Evolutionary conservation across 345 rosid species (phyloP).

Genomic region (Carallia brachiata): DNA sequence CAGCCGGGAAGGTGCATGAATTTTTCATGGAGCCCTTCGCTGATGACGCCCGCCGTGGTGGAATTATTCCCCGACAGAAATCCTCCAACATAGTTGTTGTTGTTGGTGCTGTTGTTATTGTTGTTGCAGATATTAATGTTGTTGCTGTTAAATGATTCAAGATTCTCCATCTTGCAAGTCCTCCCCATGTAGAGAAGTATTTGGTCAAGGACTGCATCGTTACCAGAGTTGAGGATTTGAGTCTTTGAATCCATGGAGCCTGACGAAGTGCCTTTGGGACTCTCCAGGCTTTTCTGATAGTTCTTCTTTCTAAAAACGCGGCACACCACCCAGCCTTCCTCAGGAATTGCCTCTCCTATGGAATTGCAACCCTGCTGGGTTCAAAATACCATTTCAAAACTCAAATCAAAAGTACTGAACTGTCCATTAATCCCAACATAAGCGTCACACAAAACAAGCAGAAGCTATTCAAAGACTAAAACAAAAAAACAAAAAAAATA

Average conservation of each 20-base stretch:
- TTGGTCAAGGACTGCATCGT: constrained; percentile 56
- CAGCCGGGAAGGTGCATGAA: constrained; percentile 76
- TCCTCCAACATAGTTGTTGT: constrained; percentile 15
- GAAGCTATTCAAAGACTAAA: too few species aligned
- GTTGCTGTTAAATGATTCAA: constrained; percentile 20
- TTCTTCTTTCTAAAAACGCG: constrained; percentile 91
- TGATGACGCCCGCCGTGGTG: constrained; percentile 18
- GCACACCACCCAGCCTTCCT: constrained; percentile 99
- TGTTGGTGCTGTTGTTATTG: constrained; percentile 11
- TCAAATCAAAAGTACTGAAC: too few species aligned
- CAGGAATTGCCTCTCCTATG: constrained; percentile 50
- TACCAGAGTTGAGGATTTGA: constrained; percentile 32
- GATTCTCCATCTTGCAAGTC: constrained; percentile 52
- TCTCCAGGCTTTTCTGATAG: constrained; percentile 75
- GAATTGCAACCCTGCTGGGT: constrained; percentile 30
- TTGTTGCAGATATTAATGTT: constrained; percentile 13
- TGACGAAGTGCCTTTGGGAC: constrained; percentile 50
- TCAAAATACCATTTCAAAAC: not conserved
- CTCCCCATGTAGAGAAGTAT: constrained; percentile 71
- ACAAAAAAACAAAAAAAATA: too few species aligned
- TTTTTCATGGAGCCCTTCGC: constrained; percentile 36
- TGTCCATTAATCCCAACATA: too few species aligned
- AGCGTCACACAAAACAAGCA: too few species aligned
- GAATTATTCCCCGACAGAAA: constrained; percentile 16
- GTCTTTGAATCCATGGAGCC: constrained; percentile 47